Evolutionary conservation across 2,329 filamentous ascomycete genomes (phyloP), one percentile per base, ranked within the genome.

Genomic region (Xylariaceae sp.): DNA sequence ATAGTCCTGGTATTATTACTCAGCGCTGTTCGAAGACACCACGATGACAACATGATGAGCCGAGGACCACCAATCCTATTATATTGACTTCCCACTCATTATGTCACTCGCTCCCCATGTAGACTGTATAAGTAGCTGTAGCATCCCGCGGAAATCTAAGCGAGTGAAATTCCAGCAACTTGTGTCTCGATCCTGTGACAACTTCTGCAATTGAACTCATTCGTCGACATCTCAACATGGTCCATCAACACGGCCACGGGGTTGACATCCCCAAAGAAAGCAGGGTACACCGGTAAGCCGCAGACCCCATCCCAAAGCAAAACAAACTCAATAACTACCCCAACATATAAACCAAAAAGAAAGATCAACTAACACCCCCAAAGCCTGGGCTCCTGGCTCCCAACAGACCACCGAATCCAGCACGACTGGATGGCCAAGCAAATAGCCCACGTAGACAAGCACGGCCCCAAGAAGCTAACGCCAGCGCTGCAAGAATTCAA

Each of bases 401-500:
- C 84, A 2, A 71, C 79, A 2, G 83, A 87, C 69, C 78, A 83
- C 64, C 76, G 80, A 36, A 71, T 83, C 9, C 83, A 87, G 67
- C 76, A 75, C 51, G 77, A 81, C 66, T 89, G 81, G 81, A 76
- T 89, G n/a, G 71, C 71, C 7, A 74, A 74, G 13, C 73, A 81
- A 18, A 76, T 85, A 41, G 68, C 78, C 7, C 73, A 84, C 39
- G 77, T 83, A 19, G 79, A 84, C 61, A 68, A 72, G 15, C 69
- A 79, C 53, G 70, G 72, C 7, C 64, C 70, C 4, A 70, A 77
- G 59, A 67, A 77, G 1, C 72, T 88, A 0, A 75, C 79, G 12
- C 84, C 84, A 0, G 83, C 83, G 0, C 68, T 89, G 0, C 62
- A 77, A 57, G 85, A 88, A 58, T 87, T 89, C 71, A 76, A 83